Base-by-base conservation (phyloP, 352 stramenopile species). In the Salisapilia sapeloensis region DNA sequence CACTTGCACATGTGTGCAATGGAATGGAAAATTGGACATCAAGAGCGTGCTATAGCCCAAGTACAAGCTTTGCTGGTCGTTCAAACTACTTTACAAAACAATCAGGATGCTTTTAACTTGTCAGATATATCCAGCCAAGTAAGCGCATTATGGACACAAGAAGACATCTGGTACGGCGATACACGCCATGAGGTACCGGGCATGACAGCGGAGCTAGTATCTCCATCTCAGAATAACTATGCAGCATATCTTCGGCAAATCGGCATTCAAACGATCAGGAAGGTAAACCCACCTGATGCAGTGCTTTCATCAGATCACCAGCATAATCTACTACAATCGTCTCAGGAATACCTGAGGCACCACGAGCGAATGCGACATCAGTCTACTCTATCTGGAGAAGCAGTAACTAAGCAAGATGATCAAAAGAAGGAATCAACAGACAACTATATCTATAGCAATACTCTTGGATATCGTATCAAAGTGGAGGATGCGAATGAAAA, bases 381-480 rank as follows among this genome's bases (percentile, higher is more conserved):
- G 15, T 27, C 11, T 42, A 15, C 7, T 12, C 18, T 19, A 7
- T 21, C 53, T 23, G 28, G 42, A 0, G 37, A 23, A 0, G 44
- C 47, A 12, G 21, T n/a, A 4, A 35, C 42, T 26, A 33, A 11
- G 12, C 8, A 39, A 11, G 29, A 33, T 11, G 36, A 35, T 8
- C 25, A 42, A 3, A 15, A 35, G 13, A 19, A 33, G 18, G 17
- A 36, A 17, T 14, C 22, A 14, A 40, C 13, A 28, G 27, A 4
- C 15, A 35, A 49, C 9, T 42, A 67, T 18, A 53, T 78, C 15
- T 91, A 83, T 44, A 91, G 75, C 40, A 87, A 87, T 16, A 42
- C 87, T 1, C 75, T 87, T 31, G 75, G 75, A 0, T 64, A 82
- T 34, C 67, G 75, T 4, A 85, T 91, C 34, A 59, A 38, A 4